Conservation (phyloP, 106 monocot species). For the Amphibolis antarctica region DNA sequence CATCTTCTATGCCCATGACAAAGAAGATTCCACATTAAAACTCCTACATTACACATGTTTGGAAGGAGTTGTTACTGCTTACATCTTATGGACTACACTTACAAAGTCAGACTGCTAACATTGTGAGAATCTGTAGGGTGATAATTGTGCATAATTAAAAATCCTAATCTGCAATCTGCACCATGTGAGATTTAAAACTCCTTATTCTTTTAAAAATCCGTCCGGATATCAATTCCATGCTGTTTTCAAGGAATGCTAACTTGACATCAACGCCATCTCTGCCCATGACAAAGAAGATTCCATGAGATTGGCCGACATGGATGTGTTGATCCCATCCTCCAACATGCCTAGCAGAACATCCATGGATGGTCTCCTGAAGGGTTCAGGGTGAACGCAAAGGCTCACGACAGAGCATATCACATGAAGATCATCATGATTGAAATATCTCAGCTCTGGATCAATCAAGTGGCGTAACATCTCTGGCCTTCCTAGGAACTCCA, state of each 20-base stretch:
- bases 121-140: too few relatives aligned
- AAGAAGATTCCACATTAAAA: too few relatives aligned
- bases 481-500: constrained; percentile 47
- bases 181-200: background rate
- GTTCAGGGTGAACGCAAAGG: constrained; percentile 72
- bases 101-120: too few relatives aligned
- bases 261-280: constrained; percentile 16
- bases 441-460: constrained; percentile 59
- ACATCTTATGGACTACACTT: too few relatives aligned
- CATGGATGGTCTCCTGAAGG: constrained; percentile 80
- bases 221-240: too few relatives aligned
- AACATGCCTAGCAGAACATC: constrained; percentile 50
- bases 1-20: too few relatives aligned
- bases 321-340: constrained; percentile 75
- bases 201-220: background rate
- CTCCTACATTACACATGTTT: too few relatives aligned
- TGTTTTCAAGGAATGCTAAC: background rate
- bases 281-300: constrained; percentile 76
- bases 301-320: constrained; percentile 47
- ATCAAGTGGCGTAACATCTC: constrained; percentile 55
- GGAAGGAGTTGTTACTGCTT: too few relatives aligned
- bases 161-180: too few relatives aligned
- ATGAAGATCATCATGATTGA: constrained; percentile 47
- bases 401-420: constrained; percentile 48
- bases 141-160: too few relatives aligned